Evolutionary conservation across 768 basidiomycete species (phyloP), one percentile per base, ranked within the genome.

Genomic region (Scleroderma citrinum): DNA sequence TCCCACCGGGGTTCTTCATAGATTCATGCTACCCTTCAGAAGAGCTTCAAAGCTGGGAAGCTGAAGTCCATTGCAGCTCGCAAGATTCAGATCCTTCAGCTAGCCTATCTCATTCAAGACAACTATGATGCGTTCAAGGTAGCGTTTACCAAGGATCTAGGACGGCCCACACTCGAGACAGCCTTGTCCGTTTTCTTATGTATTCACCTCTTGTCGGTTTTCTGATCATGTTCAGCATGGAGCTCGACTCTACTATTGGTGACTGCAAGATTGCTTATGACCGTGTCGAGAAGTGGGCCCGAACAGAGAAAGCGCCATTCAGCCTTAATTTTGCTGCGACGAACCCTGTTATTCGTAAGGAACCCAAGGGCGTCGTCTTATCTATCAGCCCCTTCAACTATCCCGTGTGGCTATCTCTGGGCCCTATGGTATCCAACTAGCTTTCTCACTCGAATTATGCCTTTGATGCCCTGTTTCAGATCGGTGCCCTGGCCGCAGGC

Each of bases 401-500:
- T 59, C 88, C 87, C 0, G 51, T 88, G 12, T 82, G 74, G 71
- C 63, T 85, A 45, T 62, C 75, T 0, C 32, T 87, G 7, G 68
- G 72, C 1, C 84, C 85, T 12, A 51, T 91, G 54, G 84, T 85
- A 50, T 19, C 76, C 13, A 40, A 17, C 14, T 21, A 2, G 3
- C 13, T 30, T 14, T 30, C 47, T 31, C 12, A 20, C 7, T 1
- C 20, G 5, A 17, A 24, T 32, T 20, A 1, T 32, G 1, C 24
- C 37, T 44, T 32, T n/a, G 46, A 23, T 38, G 39, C 37, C 46
- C 29, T 53, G 73, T 69, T 35, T 20, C 35, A 67, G 69, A 74
- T 75, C 39, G 83, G 83, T 7, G 91, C 91, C 1, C 77, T 94
- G 35, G 83, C 89, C 0, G 87, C 89, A 2, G 92, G 92, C 6